These are phyloP conservation scores for Pleurotus giganteus DNA, from an alignment of 768 basidiomycete genomes.

Conservation along the genomic window DNA sequence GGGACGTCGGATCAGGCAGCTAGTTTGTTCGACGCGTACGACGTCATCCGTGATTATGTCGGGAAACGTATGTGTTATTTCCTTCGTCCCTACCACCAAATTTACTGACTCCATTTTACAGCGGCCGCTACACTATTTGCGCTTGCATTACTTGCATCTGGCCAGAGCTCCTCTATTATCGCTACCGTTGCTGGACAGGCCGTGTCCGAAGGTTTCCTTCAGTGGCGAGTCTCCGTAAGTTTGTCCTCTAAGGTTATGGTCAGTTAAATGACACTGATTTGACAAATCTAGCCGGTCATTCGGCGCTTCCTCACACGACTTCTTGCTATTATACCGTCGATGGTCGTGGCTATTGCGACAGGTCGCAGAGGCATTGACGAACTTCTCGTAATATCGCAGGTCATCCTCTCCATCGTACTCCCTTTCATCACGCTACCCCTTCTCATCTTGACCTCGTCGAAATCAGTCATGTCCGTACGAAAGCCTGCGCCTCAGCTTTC, in stretches of 20 bases:
- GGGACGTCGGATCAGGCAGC: constrained; percentile 36
- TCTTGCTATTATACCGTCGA: constrained; percentile 79
- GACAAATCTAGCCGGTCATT: constrained; percentile 51
- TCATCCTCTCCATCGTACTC: constrained; percentile 77
- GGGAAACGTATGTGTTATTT: constrained; percentile 53
- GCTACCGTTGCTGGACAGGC: constrained; percentile 91
- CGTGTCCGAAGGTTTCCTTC: constrained; percentile 86
- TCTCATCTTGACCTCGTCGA: constrained; percentile 71
- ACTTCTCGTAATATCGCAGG: constrained; percentile 85
- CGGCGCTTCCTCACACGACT: constrained; percentile 83
- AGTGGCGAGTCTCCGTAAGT: constrained; percentile 68
- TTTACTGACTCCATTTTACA: constrained; percentile 22
- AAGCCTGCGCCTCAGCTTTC: constrained; percentile 24
- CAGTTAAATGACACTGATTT: constrained; percentile 27
- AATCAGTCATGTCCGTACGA: constrained; percentile 68
- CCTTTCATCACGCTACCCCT: constrained; percentile 86
- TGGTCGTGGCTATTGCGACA: constrained; percentile 70
- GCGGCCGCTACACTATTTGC: constrained; percentile 88
- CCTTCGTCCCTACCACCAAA: neutral
- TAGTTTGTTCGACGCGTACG: constrained; percentile 82
- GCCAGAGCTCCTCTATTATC: constrained; percentile 85
- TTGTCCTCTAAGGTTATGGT: neutral
- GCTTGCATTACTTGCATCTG: constrained; percentile 77
- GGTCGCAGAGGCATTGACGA: constrained; percentile 70
- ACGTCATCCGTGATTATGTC: constrained; percentile 62